A percentile compares a stretch with the other conserved stretches of the same genome.
These are phyloP conservation scores for Ajuga reptans DNA, from an alignment of 305 asterid genomes.

Conservation along the genomic window DNA sequence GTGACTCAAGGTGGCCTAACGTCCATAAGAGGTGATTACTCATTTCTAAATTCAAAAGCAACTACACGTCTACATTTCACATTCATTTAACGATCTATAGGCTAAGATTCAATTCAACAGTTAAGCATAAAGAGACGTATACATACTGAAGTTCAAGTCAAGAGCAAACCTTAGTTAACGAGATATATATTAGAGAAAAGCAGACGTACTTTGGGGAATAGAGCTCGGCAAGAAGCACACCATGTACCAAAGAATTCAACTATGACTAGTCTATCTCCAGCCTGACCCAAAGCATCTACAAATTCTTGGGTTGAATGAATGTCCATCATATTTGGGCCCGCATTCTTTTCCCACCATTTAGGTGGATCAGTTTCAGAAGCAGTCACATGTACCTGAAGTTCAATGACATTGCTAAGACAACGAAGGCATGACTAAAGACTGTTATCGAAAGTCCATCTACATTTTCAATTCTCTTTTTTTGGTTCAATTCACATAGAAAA, in stretches of 20 bases:
- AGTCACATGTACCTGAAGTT: constrained; percentile 39
- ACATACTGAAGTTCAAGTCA: not conserved
- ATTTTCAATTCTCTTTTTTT: not conserved
- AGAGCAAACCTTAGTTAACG: not conserved
- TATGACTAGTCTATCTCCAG: constrained; percentile 59
- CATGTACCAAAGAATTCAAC: constrained; percentile 63
- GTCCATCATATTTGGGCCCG: constrained; percentile 55
- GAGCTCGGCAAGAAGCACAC: constrained; percentile 78
- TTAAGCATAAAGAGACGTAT: not conserved
- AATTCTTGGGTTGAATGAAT: constrained; percentile 57
- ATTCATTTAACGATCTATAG: not conserved
- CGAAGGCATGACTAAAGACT: not conserved
- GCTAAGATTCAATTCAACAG: not conserved
- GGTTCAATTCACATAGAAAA: not conserved
- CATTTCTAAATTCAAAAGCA: not conserved
- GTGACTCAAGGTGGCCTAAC: not conserved
- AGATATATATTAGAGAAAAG: not conserved
- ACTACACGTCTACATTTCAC: not conserved
- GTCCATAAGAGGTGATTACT: not conserved
- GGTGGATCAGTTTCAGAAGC: constrained; percentile 46
- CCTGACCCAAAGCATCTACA: constrained; percentile 50
- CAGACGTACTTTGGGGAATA: constrained; percentile 51
- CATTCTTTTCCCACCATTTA: constrained; percentile 68
- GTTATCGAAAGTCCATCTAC: not conserved
- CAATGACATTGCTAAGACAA: not conserved